Percentiles rank a stretch among this genome's conserved stretches.
phyloP scores from a whole-genome alignment of 2,329 filamentous ascomycete species.

The Rugonectria rugulosa region DNA sequence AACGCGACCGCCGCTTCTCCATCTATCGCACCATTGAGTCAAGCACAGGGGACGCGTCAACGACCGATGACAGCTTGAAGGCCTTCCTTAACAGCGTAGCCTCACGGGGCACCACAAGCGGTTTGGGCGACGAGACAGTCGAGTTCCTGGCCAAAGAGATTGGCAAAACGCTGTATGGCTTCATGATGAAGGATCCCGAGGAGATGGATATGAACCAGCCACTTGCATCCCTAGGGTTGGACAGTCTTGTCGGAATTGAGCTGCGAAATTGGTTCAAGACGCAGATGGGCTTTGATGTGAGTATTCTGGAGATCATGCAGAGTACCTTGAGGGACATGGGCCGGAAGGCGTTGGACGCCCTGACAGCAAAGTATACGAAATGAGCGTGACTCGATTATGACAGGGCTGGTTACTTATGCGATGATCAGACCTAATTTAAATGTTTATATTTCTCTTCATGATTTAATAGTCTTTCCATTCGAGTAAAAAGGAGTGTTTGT shows the following conservation, averaged over 20 bases:
- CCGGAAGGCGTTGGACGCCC: no score
- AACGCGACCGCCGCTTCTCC: not conserved
- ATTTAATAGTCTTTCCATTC: no score
- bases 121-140: not conserved
- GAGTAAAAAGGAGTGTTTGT: no score
- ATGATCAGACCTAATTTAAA: no score
- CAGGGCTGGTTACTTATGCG: no score
- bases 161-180: conserved; percentile 3
- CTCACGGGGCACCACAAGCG: not conserved
- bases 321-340: no score
- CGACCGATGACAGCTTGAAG: not conserved
- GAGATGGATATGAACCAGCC: not conserved
- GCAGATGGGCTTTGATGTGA: conserved; percentile 28
- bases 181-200: conserved; percentile 19
- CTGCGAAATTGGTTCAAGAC: conserved; percentile 33
- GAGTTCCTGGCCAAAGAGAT: not conserved
- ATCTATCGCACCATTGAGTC: conserved; percentile 1
- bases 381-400: no score
- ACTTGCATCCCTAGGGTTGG: conserved; percentile 22
- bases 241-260: conserved; percentile 36
- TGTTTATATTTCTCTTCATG: no score
- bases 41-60: not conserved
- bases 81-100: not conserved
- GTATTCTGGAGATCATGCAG: conserved; percentile 33
- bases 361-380: no score